Conservation (phyloP, 1,139 yeast genomes). For the Yamadazyma pseudoaaseri region DNA sequence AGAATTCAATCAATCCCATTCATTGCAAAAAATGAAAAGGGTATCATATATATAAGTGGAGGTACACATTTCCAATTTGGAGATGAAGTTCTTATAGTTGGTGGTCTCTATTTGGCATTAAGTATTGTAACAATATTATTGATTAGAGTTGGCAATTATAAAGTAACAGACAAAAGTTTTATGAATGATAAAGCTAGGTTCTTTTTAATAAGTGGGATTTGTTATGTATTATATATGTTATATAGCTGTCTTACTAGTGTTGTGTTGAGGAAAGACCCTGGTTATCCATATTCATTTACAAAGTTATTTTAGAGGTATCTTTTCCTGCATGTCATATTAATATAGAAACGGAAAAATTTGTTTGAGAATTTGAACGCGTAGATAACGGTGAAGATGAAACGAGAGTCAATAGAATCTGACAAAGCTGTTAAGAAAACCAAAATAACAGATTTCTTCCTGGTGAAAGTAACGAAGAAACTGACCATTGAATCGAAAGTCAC, state of each 20-base stretch:
- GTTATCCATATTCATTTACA: slow-evolving; percentile 38
- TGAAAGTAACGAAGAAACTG: slow-evolving; percentile 3
- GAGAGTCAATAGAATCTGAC: not conserved
- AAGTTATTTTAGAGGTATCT: slow-evolving; percentile 29
- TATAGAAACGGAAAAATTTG: not conserved
- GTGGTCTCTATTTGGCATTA: slow-evolving; percentile 45
- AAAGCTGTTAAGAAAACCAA: slow-evolving; percentile 10
- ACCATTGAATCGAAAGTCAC: too few species aligned
- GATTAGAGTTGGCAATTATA: slow-evolving; percentile 34
- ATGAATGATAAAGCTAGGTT: slow-evolving; percentile 20
- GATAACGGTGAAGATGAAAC: too few species aligned
- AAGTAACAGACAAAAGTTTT: slow-evolving; percentile 19
- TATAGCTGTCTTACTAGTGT: slow-evolving; percentile 42
- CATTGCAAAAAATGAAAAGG: slow-evolving; percentile 49
- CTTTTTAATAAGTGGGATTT: slow-evolving; percentile 17
- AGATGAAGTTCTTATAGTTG: slow-evolving; percentile 54
- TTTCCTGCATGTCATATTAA: too few species aligned
- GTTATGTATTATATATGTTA: slow-evolving; percentile 25
- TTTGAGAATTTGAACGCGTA: slow-evolving; percentile 1
- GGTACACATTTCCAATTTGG: slow-evolving; percentile 71
- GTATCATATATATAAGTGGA: slow-evolving; percentile 56
- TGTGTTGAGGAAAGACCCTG: slow-evolving; percentile 38
- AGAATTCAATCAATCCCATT: slow-evolving; percentile 61
- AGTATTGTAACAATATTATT: slow-evolving; percentile 39
- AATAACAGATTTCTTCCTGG: slow-evolving; percentile 14